Percentiles rank a stretch among this genome's conserved stretches.
Conservation (phyloP, 306 rosid genomes). For the Malus orientalis region DNA sequence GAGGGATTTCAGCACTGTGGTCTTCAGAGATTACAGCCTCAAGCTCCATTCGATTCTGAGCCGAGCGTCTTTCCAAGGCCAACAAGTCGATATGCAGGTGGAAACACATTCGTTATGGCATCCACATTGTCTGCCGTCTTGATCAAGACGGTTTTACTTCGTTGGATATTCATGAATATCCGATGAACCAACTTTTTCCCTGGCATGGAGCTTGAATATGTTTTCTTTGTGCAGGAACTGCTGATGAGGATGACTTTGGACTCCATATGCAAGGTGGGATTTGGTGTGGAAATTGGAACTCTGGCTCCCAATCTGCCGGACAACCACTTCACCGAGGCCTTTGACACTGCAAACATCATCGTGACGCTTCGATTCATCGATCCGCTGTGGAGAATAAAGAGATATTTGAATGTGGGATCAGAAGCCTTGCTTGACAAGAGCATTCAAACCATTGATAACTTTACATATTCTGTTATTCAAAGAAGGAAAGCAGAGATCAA, state of each 20-base stretch:
- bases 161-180: no score
- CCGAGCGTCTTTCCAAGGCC: constrained; percentile 30
- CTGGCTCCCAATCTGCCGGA: constrained; percentile 63
- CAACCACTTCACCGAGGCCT: constrained; percentile 69
- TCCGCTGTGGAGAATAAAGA: constrained; percentile 77
- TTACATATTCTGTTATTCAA: constrained; percentile 74
- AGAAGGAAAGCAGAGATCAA: constrained; percentile 76
- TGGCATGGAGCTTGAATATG: neutral
- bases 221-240: constrained; percentile 46
- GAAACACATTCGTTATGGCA: neutral
- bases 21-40: constrained; percentile 61
- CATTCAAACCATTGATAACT: constrained; percentile 62
- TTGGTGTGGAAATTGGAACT: constrained; percentile 93
- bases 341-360: constrained; percentile 76
- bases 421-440: constrained; percentile 79
- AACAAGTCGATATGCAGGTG: constrained; percentile 84
- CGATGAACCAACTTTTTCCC: no score
- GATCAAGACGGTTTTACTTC: no score
- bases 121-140: neutral
- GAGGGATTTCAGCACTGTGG: constrained; percentile 76
- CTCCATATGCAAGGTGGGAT: constrained; percentile 88
- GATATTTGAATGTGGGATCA: constrained; percentile 55
- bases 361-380: constrained; percentile 89
- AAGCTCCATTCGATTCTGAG: constrained; percentile 58
- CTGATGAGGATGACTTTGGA: constrained; percentile 95